These are phyloP conservation scores for Zizania palustris DNA, from an alignment of 202 grass and related monocot genomes.

Conservation along the genomic window DNA sequence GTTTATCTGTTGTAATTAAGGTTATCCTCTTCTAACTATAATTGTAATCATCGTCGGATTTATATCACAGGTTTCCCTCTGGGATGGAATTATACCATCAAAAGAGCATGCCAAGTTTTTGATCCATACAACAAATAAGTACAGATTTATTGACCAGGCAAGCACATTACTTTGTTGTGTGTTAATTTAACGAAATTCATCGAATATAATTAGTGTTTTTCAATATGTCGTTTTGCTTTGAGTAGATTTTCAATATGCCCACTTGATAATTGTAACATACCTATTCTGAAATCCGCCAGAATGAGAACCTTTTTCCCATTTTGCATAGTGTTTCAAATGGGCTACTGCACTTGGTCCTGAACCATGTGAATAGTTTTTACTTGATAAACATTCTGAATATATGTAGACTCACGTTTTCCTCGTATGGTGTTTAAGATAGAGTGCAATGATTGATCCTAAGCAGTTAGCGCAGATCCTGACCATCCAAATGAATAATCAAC, in stretches of 20 bases:
- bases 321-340: neutral
- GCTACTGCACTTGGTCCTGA: neutral
- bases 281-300: neutral
- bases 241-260: neutral
- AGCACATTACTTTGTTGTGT: slow-evolving; percentile 33
- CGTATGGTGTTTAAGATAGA: neutral
- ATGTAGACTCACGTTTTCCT: neutral
- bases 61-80: slow-evolving; percentile 78
- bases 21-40: neutral
- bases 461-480: neutral
- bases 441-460: neutral
- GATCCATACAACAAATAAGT: slow-evolving; percentile 97
- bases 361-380: neutral
- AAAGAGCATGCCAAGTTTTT: slow-evolving; percentile 88
- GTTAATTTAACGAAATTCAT: slow-evolving; percentile 7
- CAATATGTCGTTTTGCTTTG: too few relatives aligned
- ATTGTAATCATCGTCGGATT: slow-evolving; percentile 4
- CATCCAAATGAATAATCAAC: too few relatives aligned
- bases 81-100: slow-evolving; percentile 97
- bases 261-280: neutral
- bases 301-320: neutral
- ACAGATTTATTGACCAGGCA: slow-evolving; percentile 95
- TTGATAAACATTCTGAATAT: neutral
- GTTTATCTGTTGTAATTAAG: neutral
- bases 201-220: neutral